A percentile compares a stretch with the other conserved stretches of the same genome.
Conservation (phyloP, 2,329 filamentous ascomycete species). For the Claviceps spartinae region DNA sequence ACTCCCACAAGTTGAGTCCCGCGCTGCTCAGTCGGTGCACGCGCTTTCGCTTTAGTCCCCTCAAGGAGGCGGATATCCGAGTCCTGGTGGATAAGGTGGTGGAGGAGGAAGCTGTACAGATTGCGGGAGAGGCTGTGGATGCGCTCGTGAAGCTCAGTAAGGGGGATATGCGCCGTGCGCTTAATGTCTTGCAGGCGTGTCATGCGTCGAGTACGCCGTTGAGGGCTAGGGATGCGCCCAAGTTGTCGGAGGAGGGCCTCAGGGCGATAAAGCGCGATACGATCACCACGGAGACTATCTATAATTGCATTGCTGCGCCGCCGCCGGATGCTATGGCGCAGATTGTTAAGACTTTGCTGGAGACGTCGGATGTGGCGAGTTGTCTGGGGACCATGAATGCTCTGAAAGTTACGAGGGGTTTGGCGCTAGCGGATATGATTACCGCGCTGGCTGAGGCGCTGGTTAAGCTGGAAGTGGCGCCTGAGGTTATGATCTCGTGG, state of each 20-base stretch:
- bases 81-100: slow-evolving; percentile 80
- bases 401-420: slow-evolving; percentile 70
- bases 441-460: slow-evolving; percentile 76
- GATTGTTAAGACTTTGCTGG: slow-evolving; percentile 72
- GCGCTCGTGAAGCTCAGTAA: slow-evolving; percentile 78
- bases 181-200: slow-evolving; percentile 94
- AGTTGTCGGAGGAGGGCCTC: slow-evolving; percentile 31
- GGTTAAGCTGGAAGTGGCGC: slow-evolving; percentile 65
- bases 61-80: slow-evolving; percentile 80
- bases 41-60: slow-evolving; percentile 82
- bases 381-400: slow-evolving; percentile 81
- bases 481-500: slow-evolving; percentile 83
- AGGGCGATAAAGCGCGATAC: slow-evolving; percentile 58
- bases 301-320: slow-evolving; percentile 92
- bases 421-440: slow-evolving; percentile 88
- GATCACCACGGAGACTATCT: slow-evolving; percentile 86
- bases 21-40: slow-evolving; percentile 89
- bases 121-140: slow-evolving; percentile 66
- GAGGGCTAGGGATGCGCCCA: slow-evolving; percentile 43
- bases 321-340: slow-evolving; percentile 77
- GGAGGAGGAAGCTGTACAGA: slow-evolving; percentile 72
- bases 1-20: slow-evolving; percentile 92
- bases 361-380: slow-evolving; percentile 75
- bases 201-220: slow-evolving; percentile 80
- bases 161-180: slow-evolving; percentile 86